These are phyloP conservation scores for Coniochaeta sp. DNA, from an alignment of 2,329 filamentous ascomycete genomes.

Conservation along the genomic window DNA sequence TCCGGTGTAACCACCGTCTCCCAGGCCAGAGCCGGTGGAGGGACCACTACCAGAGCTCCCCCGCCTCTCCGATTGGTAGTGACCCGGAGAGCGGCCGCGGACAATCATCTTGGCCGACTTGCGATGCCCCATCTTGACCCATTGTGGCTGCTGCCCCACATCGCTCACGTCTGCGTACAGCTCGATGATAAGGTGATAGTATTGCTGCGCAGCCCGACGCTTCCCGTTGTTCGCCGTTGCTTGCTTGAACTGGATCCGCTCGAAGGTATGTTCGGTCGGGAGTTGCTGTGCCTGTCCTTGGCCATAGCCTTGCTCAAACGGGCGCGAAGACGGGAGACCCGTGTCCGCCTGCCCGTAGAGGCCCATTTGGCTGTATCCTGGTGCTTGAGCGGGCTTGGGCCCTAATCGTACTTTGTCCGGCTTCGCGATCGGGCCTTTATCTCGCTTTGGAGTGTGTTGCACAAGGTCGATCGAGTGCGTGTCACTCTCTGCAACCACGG, in stretches of 20 bases:
- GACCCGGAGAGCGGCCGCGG: constrained; percentile 74
- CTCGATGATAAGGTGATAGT: constrained; percentile 85
- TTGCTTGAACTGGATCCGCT: constrained; percentile 90
- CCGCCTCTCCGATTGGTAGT: constrained; percentile 66
- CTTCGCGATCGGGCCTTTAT: constrained; percentile 75
- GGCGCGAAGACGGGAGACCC: constrained; percentile 22
- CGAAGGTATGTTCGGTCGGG: constrained; percentile 59
- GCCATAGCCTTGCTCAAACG: constrained; percentile 37
- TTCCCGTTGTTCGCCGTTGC: constrained; percentile 94
- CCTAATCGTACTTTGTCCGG: constrained; percentile 63
- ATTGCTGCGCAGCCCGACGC: constrained; percentile 81
- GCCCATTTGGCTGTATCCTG: constrained; percentile 29
- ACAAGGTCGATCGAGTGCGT: constrained; percentile 77
- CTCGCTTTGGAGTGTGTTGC: constrained; percentile 85
- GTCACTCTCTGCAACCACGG: constrained; percentile 68
- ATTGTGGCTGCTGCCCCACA: constrained; percentile 41
- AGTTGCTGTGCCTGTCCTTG: constrained; percentile 29
- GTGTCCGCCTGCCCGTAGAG: constrained; percentile 34
- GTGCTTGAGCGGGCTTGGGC: constrained; percentile 51
- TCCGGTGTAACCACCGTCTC: constrained; percentile 29
- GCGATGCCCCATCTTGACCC: constrained; percentile 62
- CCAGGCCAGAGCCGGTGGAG: constrained; percentile 51
- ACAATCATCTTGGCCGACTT: constrained; percentile 80
- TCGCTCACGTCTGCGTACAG: constrained; percentile 63
- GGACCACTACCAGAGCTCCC: constrained; percentile 63